A percentile compares a stretch with the other conserved stretches of the same genome.
Evolutionary conservation across 2,329 filamentous ascomycete genomes (phyloP).

Genomic region (Stenocarpella maydis): DNA sequence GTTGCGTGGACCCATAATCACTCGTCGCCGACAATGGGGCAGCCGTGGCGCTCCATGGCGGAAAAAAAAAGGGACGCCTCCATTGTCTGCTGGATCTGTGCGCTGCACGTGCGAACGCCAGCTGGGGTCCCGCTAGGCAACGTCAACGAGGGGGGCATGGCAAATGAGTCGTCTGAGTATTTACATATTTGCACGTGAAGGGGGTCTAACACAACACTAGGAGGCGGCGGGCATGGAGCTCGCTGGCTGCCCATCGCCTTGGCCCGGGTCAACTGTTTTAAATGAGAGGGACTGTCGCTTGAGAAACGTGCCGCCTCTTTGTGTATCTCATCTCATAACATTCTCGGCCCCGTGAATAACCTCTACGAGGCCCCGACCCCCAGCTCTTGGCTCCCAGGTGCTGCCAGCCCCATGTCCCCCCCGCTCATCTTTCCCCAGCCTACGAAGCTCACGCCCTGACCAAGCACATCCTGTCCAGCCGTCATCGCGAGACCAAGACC

Average conservation of each 20-base stretch:
- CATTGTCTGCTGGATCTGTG: constrained; percentile 8
- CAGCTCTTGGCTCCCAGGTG: neutral
- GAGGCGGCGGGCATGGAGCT: neutral
- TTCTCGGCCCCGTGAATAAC: neutral
- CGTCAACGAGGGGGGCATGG: neutral
- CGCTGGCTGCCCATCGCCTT: neutral
- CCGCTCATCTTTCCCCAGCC: neutral
- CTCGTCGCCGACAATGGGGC: neutral
- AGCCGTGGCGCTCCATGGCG: neutral
- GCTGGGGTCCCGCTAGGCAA: neutral
- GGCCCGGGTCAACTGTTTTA: neutral
- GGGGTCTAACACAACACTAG: neutral
- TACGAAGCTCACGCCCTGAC: neutral
- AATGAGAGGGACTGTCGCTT: neutral
- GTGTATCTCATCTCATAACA: constrained; percentile 5
- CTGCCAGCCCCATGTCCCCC: neutral
- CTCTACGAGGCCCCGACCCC: neutral
- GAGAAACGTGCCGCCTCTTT: constrained; percentile 8
- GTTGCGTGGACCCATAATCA: neutral
- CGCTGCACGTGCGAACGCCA: neutral
- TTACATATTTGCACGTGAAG: neutral
- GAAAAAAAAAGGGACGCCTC: constrained; percentile 4
- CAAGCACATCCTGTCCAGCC: neutral
- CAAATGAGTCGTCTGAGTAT: neutral
- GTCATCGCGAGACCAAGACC: neutral